Base-by-base conservation (phyloP, 2,329 filamentous ascomycete genomes). In the Endoconidiophora laricicola region DNA sequence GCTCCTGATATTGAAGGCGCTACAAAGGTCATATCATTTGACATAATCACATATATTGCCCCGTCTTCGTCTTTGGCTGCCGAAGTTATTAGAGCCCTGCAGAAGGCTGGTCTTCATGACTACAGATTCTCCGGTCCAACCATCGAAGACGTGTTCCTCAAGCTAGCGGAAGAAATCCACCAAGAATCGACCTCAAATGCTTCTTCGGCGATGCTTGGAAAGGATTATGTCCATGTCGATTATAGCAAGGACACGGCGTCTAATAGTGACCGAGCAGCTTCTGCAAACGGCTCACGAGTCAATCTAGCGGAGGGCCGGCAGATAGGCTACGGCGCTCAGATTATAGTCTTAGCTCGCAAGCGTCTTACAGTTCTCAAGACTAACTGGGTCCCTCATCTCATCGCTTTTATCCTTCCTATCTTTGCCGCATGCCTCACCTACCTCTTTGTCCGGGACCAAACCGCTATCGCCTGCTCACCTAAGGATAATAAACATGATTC, bases 71-170 rank as follows among this genome's bases (percentile, higher is more conserved):
- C 70, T 16, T 70, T 81, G 43, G 85, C 86, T 0, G 83, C 85
- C 0, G 65, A 72, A 3, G 81, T 90, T 43, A 83, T 94, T 55
- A 71, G 73, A 44, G 63, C 71, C 7, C 69, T 95, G 1, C 83
- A 94, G 60, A 64, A 69, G 1, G 67, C 71, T 1, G 77, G 78
- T 0, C 72, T 93, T 39, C 70, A 71, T 14, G 83, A 93, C 52
- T 94, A 94, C 61, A 80, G 87, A 52, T 83, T 94, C 56, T 83
- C 83, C 14, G 86, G 86, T 0, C 90, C 88, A 0, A 93, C 86
- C 0, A 87, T 95, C 39, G 90, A 95, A 61, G 87, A 94, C 57
- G 87, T 94, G 0, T 95, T 95, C 63, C 66, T 95, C 22, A 81
- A 85, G 56, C 71, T 94, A 38, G 86, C 87, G 0, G 84, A 90